Evolutionary conservation across 2,329 filamentous ascomycete species (phyloP).

Genomic region (Macrophomina pseudophaseolina): DNA sequence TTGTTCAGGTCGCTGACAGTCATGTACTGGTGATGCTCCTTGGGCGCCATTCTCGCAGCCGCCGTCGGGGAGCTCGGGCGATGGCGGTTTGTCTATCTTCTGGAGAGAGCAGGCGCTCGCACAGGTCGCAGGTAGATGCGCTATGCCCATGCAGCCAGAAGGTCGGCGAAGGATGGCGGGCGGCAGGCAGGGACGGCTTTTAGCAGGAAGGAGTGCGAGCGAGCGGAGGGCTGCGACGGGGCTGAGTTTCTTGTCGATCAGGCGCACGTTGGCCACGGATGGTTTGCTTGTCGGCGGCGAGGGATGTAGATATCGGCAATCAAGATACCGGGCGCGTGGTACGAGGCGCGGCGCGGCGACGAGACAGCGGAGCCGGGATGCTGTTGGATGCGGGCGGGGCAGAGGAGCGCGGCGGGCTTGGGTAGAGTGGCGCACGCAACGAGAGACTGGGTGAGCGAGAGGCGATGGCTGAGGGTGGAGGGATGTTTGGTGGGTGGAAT

Average conservation of each 20-base stretch:
- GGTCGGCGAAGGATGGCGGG: background rate
- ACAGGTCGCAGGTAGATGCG: constrained; percentile 16
- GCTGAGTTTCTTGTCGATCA: background rate
- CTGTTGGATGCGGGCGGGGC: background rate
- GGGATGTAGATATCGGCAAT: background rate
- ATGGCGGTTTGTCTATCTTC: too few species aligned
- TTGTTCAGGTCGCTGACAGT: constrained; percentile 26
- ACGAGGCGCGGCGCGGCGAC: constrained; percentile 2
- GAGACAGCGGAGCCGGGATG: background rate
- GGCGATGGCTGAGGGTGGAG: constrained; percentile 8
- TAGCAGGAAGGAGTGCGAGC: constrained; percentile 17
- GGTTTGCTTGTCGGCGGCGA: background rate
- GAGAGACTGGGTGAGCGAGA: constrained; percentile 6
- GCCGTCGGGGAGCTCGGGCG: background rate
- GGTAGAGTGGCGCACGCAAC: constrained; percentile 7
- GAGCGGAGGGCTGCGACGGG: background rate
- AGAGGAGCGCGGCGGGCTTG: background rate
- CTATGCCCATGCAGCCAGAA: constrained; percentile 10
- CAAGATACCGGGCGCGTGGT: background rate
- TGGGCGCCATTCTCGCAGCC: constrained; percentile 5
- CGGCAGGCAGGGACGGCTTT: background rate
- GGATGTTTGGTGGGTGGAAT: constrained; percentile 10
- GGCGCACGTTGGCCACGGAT: constrained; percentile 6
- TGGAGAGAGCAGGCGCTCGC: background rate
- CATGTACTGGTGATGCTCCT: constrained; percentile 24